Conservation (phyloP, 495 filamentous ascomycete genomes). For the Neurospora africana region DNA sequence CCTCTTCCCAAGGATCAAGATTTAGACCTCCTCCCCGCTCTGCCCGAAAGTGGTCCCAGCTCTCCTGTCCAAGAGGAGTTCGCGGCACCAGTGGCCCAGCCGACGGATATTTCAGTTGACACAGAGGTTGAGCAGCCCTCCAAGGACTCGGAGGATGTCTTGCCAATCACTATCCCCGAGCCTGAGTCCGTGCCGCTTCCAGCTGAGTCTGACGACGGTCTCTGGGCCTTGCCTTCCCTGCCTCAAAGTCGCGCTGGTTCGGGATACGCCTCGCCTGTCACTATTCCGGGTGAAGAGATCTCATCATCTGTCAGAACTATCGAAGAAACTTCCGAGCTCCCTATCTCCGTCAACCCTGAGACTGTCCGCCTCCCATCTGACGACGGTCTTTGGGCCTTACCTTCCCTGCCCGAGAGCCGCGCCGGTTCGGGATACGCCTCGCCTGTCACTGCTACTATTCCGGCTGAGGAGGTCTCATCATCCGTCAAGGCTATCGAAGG, state of each 20-base stretch:
- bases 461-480: neutral
- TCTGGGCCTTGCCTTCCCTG: neutral
- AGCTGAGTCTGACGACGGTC: neutral
- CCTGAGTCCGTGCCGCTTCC: neutral
- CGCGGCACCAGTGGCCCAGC: neutral
- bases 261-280: neutral
- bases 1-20: slow-evolving; percentile 2
- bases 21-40: slow-evolving; percentile 20
- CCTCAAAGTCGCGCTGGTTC: neutral
- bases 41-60: neutral
- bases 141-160: neutral
- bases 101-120: neutral
- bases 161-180: neutral
- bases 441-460: neutral
- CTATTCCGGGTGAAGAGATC: too few relatives aligned
- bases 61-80: neutral
- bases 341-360: too few relatives aligned
- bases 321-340: too few relatives aligned
- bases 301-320: too few relatives aligned
- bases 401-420: neutral
- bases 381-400: neutral
- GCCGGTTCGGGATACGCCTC: neutral
- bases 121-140: neutral
- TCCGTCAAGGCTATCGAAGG: neutral
- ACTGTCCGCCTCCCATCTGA: too few relatives aligned